Conservation (phyloP, 345 rosid genomes). For the Eutrema yunnanense region DNA sequence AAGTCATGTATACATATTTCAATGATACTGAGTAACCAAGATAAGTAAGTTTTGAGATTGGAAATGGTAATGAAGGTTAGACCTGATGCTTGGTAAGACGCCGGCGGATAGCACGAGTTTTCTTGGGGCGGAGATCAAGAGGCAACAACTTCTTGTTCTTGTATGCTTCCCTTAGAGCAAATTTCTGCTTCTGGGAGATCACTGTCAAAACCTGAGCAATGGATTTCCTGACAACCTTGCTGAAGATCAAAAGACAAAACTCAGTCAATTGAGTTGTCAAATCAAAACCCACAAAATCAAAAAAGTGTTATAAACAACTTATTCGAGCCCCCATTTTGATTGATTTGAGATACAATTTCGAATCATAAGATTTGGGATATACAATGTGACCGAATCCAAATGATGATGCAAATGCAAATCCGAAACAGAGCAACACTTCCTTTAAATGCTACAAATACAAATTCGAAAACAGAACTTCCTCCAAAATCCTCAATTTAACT, state of each 20-base stretch:
- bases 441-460: not conserved
- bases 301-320: not conserved
- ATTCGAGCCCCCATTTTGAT: not conserved
- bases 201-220: constrained; percentile 92
- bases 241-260: constrained; percentile 16
- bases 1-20: not conserved
- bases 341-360: not conserved
- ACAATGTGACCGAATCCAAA: not conserved
- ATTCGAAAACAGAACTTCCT: not conserved
- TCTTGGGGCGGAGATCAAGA: constrained; percentile 93
- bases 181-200: constrained; percentile 80
- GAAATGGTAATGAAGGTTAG: not conserved
- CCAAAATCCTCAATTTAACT: not conserved
- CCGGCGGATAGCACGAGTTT: constrained; percentile 89
- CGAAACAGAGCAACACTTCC: not conserved
- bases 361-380: not conserved
- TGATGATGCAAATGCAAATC: not conserved
- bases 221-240: constrained; percentile 86
- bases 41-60: no score
- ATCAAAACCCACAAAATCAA: not conserved
- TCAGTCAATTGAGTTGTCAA: not conserved
- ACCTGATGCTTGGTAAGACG: constrained; percentile 90
- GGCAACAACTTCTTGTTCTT: constrained; percentile 83
- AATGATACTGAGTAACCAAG: not conserved
- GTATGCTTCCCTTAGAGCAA: constrained; percentile 68